Evolutionary conservation across 108 stramenopile species (phyloP), one percentile per base, ranked within the genome.

Genomic region (Cyclotella kingstonii): DNA sequence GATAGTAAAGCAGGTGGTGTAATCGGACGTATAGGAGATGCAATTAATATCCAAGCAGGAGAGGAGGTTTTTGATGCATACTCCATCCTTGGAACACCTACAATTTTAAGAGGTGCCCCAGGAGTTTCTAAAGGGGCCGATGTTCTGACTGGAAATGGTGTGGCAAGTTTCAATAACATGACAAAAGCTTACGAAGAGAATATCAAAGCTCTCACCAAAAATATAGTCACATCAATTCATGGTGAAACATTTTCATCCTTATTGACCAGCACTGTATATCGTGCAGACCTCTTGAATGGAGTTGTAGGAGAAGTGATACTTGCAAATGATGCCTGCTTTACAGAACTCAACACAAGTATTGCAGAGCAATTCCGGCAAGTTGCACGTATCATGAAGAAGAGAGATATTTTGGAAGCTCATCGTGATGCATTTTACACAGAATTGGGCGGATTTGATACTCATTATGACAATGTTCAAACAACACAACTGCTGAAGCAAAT

Each of bases 21-120:
- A 11, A 53, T 75, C 0, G 73, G 73, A 7, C 66, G 66, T 1
- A 65, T 75, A 18, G 57, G 65, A 23, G 73, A 75, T 53, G 60
- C 60, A 12, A 33, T 75, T 4, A 75, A 61, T 21, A 17, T 4
- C 4, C 66, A 62, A 36, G 48, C 45, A 36, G 54, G 60, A 2
- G 38, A 46, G 30, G 58, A 68, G 15, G 15, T 56, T n/a, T 66
- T 66, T 54, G 28, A 47, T 33, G 59, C 58, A 14, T 75, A 75
- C 23, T 66, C 65, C 47, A 68, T 75, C 46, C 30, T 14, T 15
- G 73, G 73, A 18, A 68, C 46, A 9, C 60, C 66, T 5, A 67
- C 54, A 21, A 35, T 66, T 21, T 52, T 75, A 14, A 60, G 62
- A 36, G 73, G 73, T 7, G 66, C 64, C 2, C 66, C 73, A 25